Percentiles rank a stretch among this genome's conserved stretches.
These are phyloP conservation scores for Jaminaea rosea DNA, from an alignment of 1,284 basidiomycete genomes.

Conservation along the genomic window DNA sequence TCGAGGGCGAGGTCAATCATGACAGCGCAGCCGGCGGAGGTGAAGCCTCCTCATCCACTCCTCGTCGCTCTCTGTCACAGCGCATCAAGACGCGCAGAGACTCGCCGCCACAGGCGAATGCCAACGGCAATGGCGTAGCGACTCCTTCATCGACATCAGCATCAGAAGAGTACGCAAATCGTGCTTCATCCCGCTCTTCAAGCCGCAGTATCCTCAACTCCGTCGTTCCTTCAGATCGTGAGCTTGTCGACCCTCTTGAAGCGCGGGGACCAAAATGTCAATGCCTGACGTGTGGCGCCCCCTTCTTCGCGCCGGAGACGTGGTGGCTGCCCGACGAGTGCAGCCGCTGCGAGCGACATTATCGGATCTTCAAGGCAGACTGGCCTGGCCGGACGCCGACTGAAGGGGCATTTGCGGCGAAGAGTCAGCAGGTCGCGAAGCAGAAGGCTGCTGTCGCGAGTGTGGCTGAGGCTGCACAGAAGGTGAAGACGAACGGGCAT, in stretches of 20 bases:
- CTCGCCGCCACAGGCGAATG: too few relatives aligned
- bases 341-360: constrained; percentile 41
- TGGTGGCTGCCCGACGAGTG: constrained; percentile 47
- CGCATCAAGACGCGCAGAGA: too few relatives aligned
- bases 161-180: constrained; percentile 1
- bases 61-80: too few relatives aligned
- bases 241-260: constrained; percentile 1
- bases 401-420: neutral
- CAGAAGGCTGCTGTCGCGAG: constrained; percentile 5
- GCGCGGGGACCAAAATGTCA: constrained; percentile 22
- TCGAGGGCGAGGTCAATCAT: neutral
- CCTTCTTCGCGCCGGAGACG: constrained; percentile 39
- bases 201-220: neutral
- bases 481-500: neutral
- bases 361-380: constrained; percentile 43
- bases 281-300: constrained; percentile 38
- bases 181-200: neutral
- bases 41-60: too few relatives aligned
- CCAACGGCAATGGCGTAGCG: too few relatives aligned
- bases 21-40: too few relatives aligned
- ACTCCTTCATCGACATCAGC: too few relatives aligned
- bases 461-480: neutral
- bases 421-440: neutral
- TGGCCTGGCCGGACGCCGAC: constrained; percentile 31
- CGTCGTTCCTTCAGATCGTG: constrained; percentile 3